Evolutionary conservation across 2,329 filamentous ascomycete genomes (phyloP), one percentile per base, ranked within the genome.

Genomic region (Fusarium tjaetaba): DNA sequence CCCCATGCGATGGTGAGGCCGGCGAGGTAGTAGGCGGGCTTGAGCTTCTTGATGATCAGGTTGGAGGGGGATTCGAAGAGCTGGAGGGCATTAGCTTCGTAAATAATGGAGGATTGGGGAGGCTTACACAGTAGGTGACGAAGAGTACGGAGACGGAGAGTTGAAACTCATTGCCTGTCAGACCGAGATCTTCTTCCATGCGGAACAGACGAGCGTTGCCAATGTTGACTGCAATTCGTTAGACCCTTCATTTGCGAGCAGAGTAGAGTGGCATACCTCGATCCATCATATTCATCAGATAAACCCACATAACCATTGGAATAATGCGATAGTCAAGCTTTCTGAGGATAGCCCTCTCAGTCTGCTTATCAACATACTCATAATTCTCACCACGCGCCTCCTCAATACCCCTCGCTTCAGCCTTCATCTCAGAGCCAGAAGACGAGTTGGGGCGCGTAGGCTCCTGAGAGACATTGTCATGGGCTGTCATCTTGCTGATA

Each of bases 181-280:
- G 81, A 13, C 85, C 82, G 5, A 93, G 82, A 63, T 92, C 90
- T 59, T 87, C 81, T 78, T 91, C 88, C 52, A 76, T 61, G 0
- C 36, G 53, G 28, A 76, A 75, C 4, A 92, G 82, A 11, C 86
- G 84, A 24, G 90, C 90, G 80, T 92, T 92, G 42, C 90, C 89
- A 56, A 93, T 93, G 76, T 93, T 93, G 48, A 92, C 89, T 91
- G 67, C 87, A 87, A 11, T 1, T 4, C 45, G 14, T 69, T 15
- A 67, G 48, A 45, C 26, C 38, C 13, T 1, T 20, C 6, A 13
- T 22, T 10, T 5, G 5, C 4, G 1, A 20, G 9, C 1, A 13
- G 14, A 6, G 13, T 18, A 14, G 10, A 15, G 6, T 20, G 42
- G 9, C 67, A 28, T 69, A 80, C 80, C 79, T 79, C 80, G 73